Percentiles rank a stretch among this genome's conserved stretches.
Conservation (phyloP, 2,329 filamentous ascomycete genomes). For the Coleophoma cylindrospora region DNA sequence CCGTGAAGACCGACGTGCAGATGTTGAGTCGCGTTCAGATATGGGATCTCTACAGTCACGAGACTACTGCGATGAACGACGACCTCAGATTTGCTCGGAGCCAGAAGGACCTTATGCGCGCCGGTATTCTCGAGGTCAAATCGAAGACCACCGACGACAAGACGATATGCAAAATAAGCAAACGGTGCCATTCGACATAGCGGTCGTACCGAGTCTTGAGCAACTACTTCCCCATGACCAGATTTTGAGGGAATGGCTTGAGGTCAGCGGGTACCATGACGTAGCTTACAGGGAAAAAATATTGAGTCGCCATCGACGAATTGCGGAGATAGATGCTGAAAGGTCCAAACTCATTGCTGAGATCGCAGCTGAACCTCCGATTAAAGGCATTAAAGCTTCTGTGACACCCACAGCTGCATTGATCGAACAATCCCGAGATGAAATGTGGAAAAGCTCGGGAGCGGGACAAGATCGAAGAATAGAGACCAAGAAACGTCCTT, state of each 20-base stretch:
- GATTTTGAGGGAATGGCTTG: constrained; percentile 30
- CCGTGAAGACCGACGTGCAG: constrained; percentile 16
- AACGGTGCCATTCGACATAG: not conserved
- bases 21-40: constrained; percentile 12
- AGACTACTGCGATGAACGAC: too few relatives aligned
- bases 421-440: constrained; percentile 8
- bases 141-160: constrained; percentile 11
- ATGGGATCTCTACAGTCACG: not conserved
- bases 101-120: constrained; percentile 7
- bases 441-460: constrained; percentile 4
- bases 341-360: constrained; percentile 22
- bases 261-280: constrained; percentile 29
- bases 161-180: not conserved
- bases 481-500: constrained; percentile 22
- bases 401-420: constrained; percentile 20
- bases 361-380: constrained; percentile 19
- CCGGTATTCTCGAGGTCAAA: constrained; percentile 10
- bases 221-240: constrained; percentile 20
- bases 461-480: constrained; percentile 9
- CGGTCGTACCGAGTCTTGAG: constrained; percentile 13
- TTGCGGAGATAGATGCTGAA: constrained; percentile 27
- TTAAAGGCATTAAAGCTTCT: constrained; percentile 4
- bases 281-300: constrained; percentile 25
- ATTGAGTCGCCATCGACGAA: constrained; percentile 18
- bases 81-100: constrained; percentile 3